Conservation (phyloP, 2,329 filamentous ascomycete genomes). For the Aspergillus sp. region DNA sequence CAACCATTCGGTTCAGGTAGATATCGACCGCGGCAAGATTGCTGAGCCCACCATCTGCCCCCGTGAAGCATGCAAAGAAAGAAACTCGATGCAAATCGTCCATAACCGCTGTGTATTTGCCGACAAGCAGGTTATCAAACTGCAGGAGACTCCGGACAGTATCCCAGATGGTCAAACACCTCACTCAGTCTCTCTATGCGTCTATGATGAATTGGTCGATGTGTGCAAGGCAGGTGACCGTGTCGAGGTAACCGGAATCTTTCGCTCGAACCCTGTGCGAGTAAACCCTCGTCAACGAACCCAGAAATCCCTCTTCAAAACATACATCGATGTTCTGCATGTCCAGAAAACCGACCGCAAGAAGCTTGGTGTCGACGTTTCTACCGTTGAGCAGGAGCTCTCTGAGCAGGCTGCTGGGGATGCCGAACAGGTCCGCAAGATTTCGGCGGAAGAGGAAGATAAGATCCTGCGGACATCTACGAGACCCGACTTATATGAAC, state of each 20-base stretch:
- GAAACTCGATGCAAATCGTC: slow-evolving; percentile 97
- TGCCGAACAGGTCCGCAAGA: slow-evolving; percentile 79
- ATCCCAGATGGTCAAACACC: slow-evolving; percentile 95
- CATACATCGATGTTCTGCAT: slow-evolving; percentile 91
- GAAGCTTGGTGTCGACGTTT: slow-evolving; percentile 84
- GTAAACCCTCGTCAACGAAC: slow-evolving; percentile 90
- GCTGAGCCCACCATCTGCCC: slow-evolving; percentile 90
- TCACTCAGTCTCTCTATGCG: slow-evolving; percentile 92
- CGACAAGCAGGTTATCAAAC: slow-evolving; percentile 97
- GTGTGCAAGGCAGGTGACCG: slow-evolving; percentile 97
- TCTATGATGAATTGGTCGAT: slow-evolving; percentile 95
- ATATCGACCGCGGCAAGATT: slow-evolving; percentile 94
- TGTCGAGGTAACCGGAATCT: slow-evolving; percentile 93
- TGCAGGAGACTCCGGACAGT: slow-evolving; percentile 94
- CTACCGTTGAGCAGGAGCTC: slow-evolving; percentile 81
- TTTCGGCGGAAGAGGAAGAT: slow-evolving; percentile 81
- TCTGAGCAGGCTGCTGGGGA: slow-evolving; percentile 69
- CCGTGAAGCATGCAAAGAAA: slow-evolving; percentile 73
- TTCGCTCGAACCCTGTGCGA: slow-evolving; percentile 89
- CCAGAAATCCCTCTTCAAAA: slow-evolving; percentile 96
- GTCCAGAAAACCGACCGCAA: slow-evolving; percentile 97
- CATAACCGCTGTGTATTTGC: slow-evolving; percentile 94
- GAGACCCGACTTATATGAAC: slow-evolving; percentile 86
- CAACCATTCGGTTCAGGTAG: slow-evolving; percentile 84
- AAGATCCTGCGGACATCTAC: slow-evolving; percentile 80